These are phyloP conservation scores for Ophiocordyceps camponoti-leonardi DNA, from an alignment of 2,329 filamentous ascomycete species.

Conservation along the genomic window DNA sequence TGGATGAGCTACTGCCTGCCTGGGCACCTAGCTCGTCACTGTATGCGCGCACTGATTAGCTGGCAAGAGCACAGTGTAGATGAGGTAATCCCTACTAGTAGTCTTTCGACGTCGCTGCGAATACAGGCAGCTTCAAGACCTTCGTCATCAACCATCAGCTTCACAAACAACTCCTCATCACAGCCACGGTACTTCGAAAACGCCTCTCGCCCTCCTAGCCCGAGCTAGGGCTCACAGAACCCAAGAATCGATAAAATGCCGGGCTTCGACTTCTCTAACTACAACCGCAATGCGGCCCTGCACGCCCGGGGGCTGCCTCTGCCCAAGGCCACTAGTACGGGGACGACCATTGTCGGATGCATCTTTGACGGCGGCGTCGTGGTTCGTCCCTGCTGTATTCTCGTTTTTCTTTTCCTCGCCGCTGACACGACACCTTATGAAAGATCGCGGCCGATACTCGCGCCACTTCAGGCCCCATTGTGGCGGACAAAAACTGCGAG, in stretches of 20 bases:
- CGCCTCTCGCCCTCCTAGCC: no score
- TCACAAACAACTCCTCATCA: constrained; percentile 4
- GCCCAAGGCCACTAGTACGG: constrained; percentile 94
- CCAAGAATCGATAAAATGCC: constrained; percentile 47
- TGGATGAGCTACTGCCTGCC: no score
- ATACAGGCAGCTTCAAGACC: no score
- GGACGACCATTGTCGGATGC: constrained; percentile 96
- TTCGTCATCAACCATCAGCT: no score
- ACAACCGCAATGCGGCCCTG: constrained; percentile 95
- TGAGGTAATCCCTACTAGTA: no score
- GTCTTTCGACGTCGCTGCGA: no score
- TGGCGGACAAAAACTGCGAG: constrained; percentile 99
- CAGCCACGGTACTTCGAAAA: constrained; percentile 7
- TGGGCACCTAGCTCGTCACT: no score
- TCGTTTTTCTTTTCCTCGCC: not conserved
- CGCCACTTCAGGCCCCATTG: constrained; percentile 92
- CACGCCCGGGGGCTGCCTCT: constrained; percentile 87
- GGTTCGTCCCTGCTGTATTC: constrained; percentile 37
- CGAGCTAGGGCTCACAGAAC: not conserved
- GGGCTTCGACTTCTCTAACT: constrained; percentile 98
- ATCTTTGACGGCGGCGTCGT: constrained; percentile 94
- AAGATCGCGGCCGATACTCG: constrained; percentile 95
- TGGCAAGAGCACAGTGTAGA: no score
- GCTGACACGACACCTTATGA: not conserved
- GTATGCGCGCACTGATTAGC: no score